Base-by-base conservation (phyloP, 2,329 filamentous ascomycete genomes). In the Metarhizium anisopliae region DNA sequence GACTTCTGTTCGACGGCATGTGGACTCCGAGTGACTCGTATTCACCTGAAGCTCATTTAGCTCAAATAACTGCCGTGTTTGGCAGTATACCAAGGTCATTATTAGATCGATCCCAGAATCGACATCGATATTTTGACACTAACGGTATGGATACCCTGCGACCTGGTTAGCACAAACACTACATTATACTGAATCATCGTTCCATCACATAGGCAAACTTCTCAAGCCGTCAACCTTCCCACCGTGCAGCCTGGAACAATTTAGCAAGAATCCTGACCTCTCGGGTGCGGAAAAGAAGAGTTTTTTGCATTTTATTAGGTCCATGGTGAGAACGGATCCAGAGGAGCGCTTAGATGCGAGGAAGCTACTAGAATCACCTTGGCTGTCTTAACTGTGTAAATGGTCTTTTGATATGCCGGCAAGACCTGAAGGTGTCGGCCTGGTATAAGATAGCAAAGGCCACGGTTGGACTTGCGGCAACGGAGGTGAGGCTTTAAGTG, bases 1-100 rank as follows among this genome's bases (percentile, higher is more conserved):
- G 18, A 25, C 53, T 64, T 25, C 49, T 64, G 13, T 64, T 66
- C 38, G 63, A 66, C 38, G 62, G 63, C 43, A 38, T 16, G 32
- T 62, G 59, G 59, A 60, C 59, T 2, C n/a, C 59, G 2, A 54
- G 53, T 2, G 59, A 30, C n/a, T n/a, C 45, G 7, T 66, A 65
- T 36, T 58, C 57, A 6, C 18, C 61, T 3, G 61, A 62, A 36
- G 64, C 62, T n/a, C 63, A 66, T 47, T 51, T 64, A n/a, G 63
- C 62, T 1, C 62, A 65, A 52, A 65, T 64, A 18, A 53, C 50
- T 0, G 55, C 63, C 14, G 36, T 64, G 25, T 54, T 65, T 42
- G 62, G 62, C 4, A 42, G 45, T 2, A 53, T 64, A 2, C 63
- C 63, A 0, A 42, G n/a, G 18, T 16, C 51, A 56, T 50, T 56